A percentile compares a stretch with the other conserved stretches of the same genome.
These are phyloP conservation scores for Hydrangea macrophylla DNA, from an alignment of 148 eudicot genomes.

Conservation along the genomic window DNA sequence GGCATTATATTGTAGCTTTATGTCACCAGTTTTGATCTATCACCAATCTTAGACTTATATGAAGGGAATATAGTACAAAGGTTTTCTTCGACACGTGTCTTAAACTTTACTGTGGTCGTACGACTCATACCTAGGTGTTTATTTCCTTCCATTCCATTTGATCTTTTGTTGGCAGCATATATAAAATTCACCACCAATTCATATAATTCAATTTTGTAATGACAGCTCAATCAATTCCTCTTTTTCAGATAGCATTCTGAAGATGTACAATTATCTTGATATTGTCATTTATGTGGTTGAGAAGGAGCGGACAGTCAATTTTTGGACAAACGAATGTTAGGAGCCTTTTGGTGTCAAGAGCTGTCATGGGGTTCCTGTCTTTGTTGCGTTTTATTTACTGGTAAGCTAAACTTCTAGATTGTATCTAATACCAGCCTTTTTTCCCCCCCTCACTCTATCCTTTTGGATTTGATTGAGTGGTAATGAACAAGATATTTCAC, in stretches of 20 bases:
- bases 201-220: constrained; percentile 14
- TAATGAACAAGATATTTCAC: not conserved
- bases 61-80: not conserved
- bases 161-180: not conserved
- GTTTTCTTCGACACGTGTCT: not conserved
- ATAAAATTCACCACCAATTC: not conserved
- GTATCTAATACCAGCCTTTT: not conserved
- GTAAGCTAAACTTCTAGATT: constrained; percentile 23
- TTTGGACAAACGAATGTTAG: constrained; percentile 43
- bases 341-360: constrained; percentile 44
- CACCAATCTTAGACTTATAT: too few relatives aligned
- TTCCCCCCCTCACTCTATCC: not conserved
- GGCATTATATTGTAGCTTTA: not conserved
- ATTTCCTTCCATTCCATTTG: constrained; percentile 2
- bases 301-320: constrained; percentile 43
- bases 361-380: constrained; percentile 43
- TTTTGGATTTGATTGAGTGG: not conserved
- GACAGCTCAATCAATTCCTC: constrained; percentile 56
- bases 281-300: constrained; percentile 46
- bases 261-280: constrained; percentile 45
- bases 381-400: constrained; percentile 46
- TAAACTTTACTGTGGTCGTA: not conserved
- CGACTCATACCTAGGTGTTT: not conserved
- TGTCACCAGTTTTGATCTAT: not conserved
- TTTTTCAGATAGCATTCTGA: constrained; percentile 36